Evolutionary conservation across 73 alveolate species (phyloP).

Genomic region (Paramecium sexaurelia): DNA sequence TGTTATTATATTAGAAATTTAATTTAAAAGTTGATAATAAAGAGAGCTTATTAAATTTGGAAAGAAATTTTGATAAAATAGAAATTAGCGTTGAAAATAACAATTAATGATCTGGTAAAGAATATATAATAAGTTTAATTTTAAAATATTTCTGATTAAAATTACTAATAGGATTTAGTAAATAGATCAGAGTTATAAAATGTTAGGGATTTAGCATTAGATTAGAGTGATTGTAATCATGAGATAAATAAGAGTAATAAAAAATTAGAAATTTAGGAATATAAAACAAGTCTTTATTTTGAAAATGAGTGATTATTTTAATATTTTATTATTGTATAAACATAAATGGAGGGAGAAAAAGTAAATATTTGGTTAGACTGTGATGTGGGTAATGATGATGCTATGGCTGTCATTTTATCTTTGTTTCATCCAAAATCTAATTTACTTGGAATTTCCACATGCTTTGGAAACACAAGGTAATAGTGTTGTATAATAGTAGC

Average conservation of each 20-base stretch:
- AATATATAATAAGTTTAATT: too few species aligned
- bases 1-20: too few species aligned
- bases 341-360: background rate
- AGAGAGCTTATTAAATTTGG: too few species aligned
- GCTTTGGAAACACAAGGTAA: constrained; percentile 33
- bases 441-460: constrained; percentile 39
- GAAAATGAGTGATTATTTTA: background rate
- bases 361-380: constrained; percentile 44
- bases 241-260: background rate
- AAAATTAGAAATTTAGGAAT: background rate
- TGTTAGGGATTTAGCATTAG: too few species aligned
- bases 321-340: background rate
- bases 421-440: background rate
- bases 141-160: too few species aligned
- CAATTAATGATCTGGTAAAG: background rate
- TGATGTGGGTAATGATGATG: constrained; percentile 55
- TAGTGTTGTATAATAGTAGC: background rate
- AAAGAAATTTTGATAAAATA: background rate
- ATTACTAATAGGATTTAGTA: too few species aligned
- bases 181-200: too few species aligned
- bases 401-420: constrained; percentile 31
- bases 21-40: too few species aligned
- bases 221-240: background rate
- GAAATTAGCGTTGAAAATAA: background rate
- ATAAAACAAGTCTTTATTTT: background rate